Evolutionary conservation across 179 eudicot genomes (phyloP), one percentile per base, ranked within the genome.

Genomic region (Silene vulgaris): DNA sequence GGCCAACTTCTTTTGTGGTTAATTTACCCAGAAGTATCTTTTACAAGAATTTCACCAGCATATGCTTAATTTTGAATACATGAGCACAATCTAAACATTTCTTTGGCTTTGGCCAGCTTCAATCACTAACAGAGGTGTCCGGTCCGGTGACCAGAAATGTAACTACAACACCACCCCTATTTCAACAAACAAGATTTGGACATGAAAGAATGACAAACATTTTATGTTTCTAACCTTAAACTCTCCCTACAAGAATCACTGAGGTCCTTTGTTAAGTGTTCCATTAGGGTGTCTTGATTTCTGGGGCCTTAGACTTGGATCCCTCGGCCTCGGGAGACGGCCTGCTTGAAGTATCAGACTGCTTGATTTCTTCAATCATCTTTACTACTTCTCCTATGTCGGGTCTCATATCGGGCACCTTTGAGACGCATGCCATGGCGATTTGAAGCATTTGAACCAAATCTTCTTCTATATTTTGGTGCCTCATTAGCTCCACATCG

Each of bases 361-460:
- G 84, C 59, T 83, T 78, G 29, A 81, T 78, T 64, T 85, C 87
- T 68, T 85, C 87, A 5, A 85, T 78, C 87, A 85, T 82, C 75
- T 56, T 80, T 66, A 85, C 82, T 8, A 85, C 87, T 59, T 85
- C 85, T 48, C 77, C 82, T 80, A 85, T 85, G 52, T 75, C 82
- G 3, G 87, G 87, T 74, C 87, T 85, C 71, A 78, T 52, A 50
- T 85, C 87, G 0, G 87, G 87, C 72, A 80, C 82, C 79, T 85
- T 85, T 2, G 87, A 80, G 50, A 85, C 87, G 76, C 87, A 85
- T 11, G 85, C 79, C 87, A 85, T 85, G 71, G 87, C 87, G 26
- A 85, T 85, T 78, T 85, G 87, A 72, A 85, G 87, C 87, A 85
- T 82, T 74, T 85, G 87, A 61, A 85, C 87, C 69, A 85, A 63